These are phyloP conservation scores for Amanita fuliginea DNA, from an alignment of 768 basidiomycete genomes.

Conservation along the genomic window DNA sequence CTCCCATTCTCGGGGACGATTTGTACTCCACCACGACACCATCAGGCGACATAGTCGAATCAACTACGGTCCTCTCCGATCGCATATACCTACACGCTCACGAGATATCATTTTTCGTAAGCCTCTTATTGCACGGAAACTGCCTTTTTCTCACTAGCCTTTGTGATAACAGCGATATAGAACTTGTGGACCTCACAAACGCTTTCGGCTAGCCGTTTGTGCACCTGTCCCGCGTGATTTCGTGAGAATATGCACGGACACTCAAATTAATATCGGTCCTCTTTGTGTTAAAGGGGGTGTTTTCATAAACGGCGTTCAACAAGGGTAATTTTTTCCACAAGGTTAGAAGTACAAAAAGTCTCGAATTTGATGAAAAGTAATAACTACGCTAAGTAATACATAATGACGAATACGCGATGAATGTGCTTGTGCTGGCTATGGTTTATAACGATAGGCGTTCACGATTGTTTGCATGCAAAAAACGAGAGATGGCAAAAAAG, in stretches of 20 bases:
- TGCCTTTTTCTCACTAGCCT: not conserved
- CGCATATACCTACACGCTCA: slow-evolving; percentile 55
- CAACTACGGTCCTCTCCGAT: slow-evolving; percentile 25
- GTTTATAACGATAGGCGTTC: slow-evolving; percentile 1
- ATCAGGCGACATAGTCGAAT: slow-evolving; percentile 14
- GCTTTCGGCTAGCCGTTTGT: slow-evolving; percentile 39
- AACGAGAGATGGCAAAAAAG: not conserved
- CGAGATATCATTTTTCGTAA: slow-evolving; percentile 42
- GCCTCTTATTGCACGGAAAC: slow-evolving; percentile 11
- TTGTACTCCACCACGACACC: slow-evolving; percentile 31
- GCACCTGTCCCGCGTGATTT: slow-evolving; percentile 54
- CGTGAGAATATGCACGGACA: slow-evolving; percentile 32
- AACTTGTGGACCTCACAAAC: slow-evolving; percentile 30
- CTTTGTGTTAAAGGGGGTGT: slow-evolving; percentile 32
- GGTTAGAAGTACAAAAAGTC: slow-evolving; percentile 19
- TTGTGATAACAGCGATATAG: slow-evolving; percentile 33
- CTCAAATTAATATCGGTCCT: slow-evolving; percentile 28
- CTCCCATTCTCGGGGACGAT: slow-evolving; percentile 56
- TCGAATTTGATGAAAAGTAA: slow-evolving; percentile 1
- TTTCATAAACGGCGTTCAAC: slow-evolving; percentile 32
- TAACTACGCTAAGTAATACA: slow-evolving; percentile 5
- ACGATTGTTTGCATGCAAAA: not conserved
- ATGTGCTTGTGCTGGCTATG: slow-evolving; percentile 1
- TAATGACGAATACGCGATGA: not conserved
- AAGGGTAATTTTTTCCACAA: too few species aligned